Conservation (phyloP, 768 basidiomycete genomes). For the Polyporus arcularius region DNA sequence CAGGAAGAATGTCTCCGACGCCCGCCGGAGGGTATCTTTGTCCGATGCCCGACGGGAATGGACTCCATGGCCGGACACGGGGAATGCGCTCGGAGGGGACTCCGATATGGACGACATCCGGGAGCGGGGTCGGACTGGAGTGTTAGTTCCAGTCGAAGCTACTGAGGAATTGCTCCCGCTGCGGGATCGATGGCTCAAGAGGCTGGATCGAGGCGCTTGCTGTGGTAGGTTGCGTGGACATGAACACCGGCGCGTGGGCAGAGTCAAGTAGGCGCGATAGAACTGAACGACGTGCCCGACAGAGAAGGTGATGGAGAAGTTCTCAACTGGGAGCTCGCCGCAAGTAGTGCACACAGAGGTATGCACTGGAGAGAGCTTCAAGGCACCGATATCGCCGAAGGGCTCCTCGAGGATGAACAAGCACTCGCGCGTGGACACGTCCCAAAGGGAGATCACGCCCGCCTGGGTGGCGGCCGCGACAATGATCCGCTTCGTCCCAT, state of each 20-base stretch:
- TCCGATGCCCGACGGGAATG: conserved; percentile 75
- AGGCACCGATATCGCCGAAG: conserved; percentile 55
- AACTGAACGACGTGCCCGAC: conserved; percentile 64
- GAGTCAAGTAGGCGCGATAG: conserved; percentile 59
- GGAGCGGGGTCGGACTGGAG: conserved; percentile 49
- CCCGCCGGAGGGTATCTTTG: conserved; percentile 38
- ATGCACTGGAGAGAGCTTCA: conserved; percentile 60
- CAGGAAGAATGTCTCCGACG: conserved; percentile 24
- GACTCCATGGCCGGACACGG: conserved; percentile 78
- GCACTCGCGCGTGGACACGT: conserved; percentile 62
- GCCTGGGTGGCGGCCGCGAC: conserved; percentile 63
- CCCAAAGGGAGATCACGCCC: conserved; percentile 78
- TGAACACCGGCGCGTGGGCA: conserved; percentile 63
- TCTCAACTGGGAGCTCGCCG: conserved; percentile 65
- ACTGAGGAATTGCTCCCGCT: conserved; percentile 56
- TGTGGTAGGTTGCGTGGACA: conserved; percentile 57
- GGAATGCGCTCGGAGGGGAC: conserved; percentile 53
- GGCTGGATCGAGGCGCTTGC: conserved; percentile 45
- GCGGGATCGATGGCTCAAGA: conserved; percentile 58
- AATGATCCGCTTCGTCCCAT: conserved; percentile 51
- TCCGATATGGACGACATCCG: conserved; percentile 49
- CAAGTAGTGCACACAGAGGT: conserved; percentile 69
- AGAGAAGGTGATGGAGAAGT: conserved; percentile 66
- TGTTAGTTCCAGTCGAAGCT: conserved; percentile 43
- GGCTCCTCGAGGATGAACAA: conserved; percentile 62